Conservation (phyloP, 192 early-diverging fungal species). For the Rhizoclosmatium globosum region DNA sequence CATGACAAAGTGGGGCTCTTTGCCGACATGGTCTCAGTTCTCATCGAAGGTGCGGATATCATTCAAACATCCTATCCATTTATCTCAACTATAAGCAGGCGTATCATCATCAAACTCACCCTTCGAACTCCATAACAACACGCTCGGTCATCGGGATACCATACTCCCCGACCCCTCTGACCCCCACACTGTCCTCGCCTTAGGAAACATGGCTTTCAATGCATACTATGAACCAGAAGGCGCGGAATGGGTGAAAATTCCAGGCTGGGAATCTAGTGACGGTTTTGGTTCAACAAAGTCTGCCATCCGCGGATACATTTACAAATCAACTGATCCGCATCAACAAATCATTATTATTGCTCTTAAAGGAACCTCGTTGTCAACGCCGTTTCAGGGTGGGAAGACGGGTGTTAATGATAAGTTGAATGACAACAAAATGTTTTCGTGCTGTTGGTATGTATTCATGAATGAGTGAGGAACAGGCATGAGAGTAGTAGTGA, state of each 20-base stretch:
- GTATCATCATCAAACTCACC: neutral
- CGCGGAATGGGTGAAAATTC: constrained; percentile 30
- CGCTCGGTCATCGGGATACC: constrained; percentile 23
- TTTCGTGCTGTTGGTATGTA: constrained; percentile 87
- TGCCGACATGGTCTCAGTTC: neutral
- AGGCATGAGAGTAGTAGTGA: too few species aligned
- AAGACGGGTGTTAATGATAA: constrained; percentile 49
- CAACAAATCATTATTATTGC: constrained; percentile 78
- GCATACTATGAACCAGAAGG: constrained; percentile 75
- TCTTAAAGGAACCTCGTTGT: constrained; percentile 78
- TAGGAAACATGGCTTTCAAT: constrained; percentile 86
- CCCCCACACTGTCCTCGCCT: constrained; percentile 70
- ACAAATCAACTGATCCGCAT: constrained; percentile 59
- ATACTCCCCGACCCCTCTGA: constrained; percentile 78
- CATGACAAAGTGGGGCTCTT: neutral
- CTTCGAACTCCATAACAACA: neutral
- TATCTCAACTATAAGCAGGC: neutral
- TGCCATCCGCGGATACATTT: constrained; percentile 86
- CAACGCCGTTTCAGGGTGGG: constrained; percentile 44
- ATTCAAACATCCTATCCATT: neutral
- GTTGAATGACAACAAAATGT: constrained; percentile 86
- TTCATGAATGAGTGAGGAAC: too few species aligned
- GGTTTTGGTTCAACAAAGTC: constrained; percentile 52
- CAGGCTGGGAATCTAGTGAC: constrained; percentile 29
- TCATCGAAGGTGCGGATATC: neutral